Base-by-base conservation (phyloP, 345 rosid genomes). In the Firmiana major region DNA sequence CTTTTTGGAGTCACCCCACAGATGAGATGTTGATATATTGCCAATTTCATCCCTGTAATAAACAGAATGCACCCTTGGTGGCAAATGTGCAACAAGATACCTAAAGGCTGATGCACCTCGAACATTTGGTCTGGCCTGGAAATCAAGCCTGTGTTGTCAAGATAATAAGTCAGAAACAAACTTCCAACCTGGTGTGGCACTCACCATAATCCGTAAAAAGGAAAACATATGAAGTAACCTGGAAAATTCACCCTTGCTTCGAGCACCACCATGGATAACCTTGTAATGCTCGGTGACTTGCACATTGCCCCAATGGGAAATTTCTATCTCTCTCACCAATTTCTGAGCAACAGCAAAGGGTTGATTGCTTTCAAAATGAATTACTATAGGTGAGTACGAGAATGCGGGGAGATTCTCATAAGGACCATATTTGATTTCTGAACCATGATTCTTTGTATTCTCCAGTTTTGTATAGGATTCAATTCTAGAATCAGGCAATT, bases 221-320 rank as follows among this genome's bases (percentile, higher is more conserved):
- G 49, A 63, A 63, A 64, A 34, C 9, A 17, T 46, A 28, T 7
- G 58, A 48, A 77, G 54, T 71, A 71, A 90, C 96, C 99, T 91
- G 66, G 98, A 97, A 86, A 94, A 94, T 86, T 90, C 98, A 57
- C 99, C 98, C 94, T 84, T 90, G 81, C 88, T 89, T 72, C 89
- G 87, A 77, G 98, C 94, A 62, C 98, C 98, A 15, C 85, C 89
- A 78, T 97, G 97, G 58, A 87, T 79, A 36, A 97, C 59, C 53
- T 86, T 85, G 81, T 97, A 97, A 82, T 97, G 86, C 82, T 97
- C 99, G 0, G 98, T 90, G 58, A 97, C 84, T 82, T 92, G 97
- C 73, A 97, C 93, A 51, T 91, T 90, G 63, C 98, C 98, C 99
- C 99, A 97, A 26, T 92, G 98, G 64, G 99, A 97, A 78, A 97